Evolutionary conservation across 2,329 filamentous ascomycete species (phyloP), one percentile per base, ranked within the genome.

Genomic region (Diaporthe batatas): DNA sequence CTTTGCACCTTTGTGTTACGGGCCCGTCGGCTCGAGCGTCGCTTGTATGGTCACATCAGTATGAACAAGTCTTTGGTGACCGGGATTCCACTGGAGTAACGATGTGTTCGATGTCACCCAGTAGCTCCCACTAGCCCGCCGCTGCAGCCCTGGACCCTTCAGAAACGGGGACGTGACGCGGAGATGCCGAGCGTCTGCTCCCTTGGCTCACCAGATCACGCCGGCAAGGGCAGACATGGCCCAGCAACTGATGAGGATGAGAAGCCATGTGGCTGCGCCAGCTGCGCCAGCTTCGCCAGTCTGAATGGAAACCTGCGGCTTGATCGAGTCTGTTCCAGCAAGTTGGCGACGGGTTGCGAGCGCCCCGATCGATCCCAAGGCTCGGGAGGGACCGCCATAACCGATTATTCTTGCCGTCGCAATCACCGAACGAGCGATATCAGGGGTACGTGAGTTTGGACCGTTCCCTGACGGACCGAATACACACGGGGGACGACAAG

Each of bases 181-280:
- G 62, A 39, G 62, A 39, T 53, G 47, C 62, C 62, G 62, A 53
- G 62, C 32, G 32, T 25, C 21, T 51, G 29, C 62, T 53, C 62
- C 32, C 62, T 67, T 67, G 47, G 62, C 47, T 67, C 21, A 25
- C 29, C 55, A 58, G 44, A 53, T 42, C 44, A 49, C 2, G 11
- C 42, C 18, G 49, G 34, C 42, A 34, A 25, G 36, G 12, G 39
- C 62, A 54, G n/a, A 34, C 36, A 57, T 62, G 23, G 23, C 34
- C 18, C 58, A 70, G 42, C 36, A 29, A 34, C 36, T 0, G 39
- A 32, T 10, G 23, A 49, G 18, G 34, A 47, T 23, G 62, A 49
- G 44, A 39, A 68, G 72, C 68, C 72, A 72, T 73, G 72, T 73
- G 72, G 69, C 72, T 55, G 58, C n/a, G 29, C 25, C 34, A 44